Evolutionary conservation across 2,329 filamentous ascomycete species (phyloP).

Genomic region (Leptographium lundbergii): DNA sequence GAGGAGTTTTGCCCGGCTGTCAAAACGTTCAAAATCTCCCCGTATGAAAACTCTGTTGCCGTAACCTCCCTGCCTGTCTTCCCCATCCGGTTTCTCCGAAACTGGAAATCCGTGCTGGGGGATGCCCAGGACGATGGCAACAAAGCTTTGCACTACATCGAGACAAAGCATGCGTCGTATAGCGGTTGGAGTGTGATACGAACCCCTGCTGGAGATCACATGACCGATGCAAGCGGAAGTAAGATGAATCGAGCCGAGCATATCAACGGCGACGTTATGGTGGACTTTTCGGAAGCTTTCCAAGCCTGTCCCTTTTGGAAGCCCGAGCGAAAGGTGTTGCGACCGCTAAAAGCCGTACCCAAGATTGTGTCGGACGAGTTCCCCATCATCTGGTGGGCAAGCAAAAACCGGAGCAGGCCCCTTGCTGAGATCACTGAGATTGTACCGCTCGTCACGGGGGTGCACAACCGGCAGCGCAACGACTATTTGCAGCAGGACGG

Average conservation of each 20-base stretch:
- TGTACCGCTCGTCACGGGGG: slow-evolving; percentile 6
- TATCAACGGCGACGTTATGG: slow-evolving; percentile 15
- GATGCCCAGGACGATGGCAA: not conserved
- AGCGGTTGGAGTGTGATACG: slow-evolving; percentile 28
- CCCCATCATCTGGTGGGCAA: slow-evolving; percentile 2
- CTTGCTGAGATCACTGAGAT: slow-evolving; percentile 7
- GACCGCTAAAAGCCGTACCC: not conserved
- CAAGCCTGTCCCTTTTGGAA: slow-evolving; percentile 9
- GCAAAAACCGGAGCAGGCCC: not conserved
- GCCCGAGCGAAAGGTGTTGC: slow-evolving; percentile 2
- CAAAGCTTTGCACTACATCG: slow-evolving; percentile 17
- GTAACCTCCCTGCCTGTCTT: slow-evolving; percentile 3
- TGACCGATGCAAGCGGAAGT: not conserved
- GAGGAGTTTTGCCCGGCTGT: slow-evolving; percentile 4
- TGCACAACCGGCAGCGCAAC: slow-evolving; percentile 5
- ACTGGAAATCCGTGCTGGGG: not conserved
- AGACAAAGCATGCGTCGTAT: slow-evolving; percentile 24
- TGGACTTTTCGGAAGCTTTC: slow-evolving; percentile 15
- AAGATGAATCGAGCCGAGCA: slow-evolving; percentile 7
- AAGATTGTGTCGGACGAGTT: not conserved
- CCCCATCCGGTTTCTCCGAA: slow-evolving; percentile 1
- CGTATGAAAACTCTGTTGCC: not conserved
- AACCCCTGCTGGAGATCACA: slow-evolving; percentile 17
- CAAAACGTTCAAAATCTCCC: slow-evolving; percentile 1
- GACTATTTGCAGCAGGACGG: slow-evolving; percentile 2